Evolutionary conservation across 257 asterid species (phyloP).

Genomic region (Gentiana macrophylla): DNA sequence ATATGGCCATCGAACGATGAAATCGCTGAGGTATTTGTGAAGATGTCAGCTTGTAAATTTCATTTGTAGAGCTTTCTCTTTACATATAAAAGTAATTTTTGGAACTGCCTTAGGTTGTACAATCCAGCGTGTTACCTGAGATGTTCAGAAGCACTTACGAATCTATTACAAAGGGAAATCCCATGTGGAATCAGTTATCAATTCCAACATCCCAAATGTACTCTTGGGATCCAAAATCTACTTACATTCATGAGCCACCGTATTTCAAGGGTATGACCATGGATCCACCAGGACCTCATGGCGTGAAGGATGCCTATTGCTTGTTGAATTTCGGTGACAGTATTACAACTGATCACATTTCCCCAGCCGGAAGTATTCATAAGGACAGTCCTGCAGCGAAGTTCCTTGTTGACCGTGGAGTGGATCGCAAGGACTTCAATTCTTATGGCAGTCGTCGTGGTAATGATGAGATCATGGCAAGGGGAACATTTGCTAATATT

Average conservation of each 20-base stretch:
- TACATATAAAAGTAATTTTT: slow-evolving; percentile 4
- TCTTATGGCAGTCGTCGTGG: slow-evolving; percentile 98
- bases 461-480: slow-evolving; percentile 91
- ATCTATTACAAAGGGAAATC: slow-evolving; percentile 75
- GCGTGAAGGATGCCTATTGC: slow-evolving; percentile 94
- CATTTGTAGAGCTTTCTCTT: slow-evolving; percentile 3
- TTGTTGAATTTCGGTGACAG: slow-evolving; percentile 88
- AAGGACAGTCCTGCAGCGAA: slow-evolving; percentile 96
- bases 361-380: slow-evolving; percentile 93
- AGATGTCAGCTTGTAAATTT: slow-evolving; percentile 7
- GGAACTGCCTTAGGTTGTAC: slow-evolving; percentile 49
- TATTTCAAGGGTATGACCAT: slow-evolving; percentile 86
- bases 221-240: slow-evolving; percentile 79
- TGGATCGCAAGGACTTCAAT: slow-evolving; percentile 77
- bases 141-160: slow-evolving; percentile 91
- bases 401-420: slow-evolving; percentile 64
- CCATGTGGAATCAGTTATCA: slow-evolving; percentile 82
- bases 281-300: slow-evolving; percentile 90
- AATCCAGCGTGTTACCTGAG: slow-evolving; percentile 81
- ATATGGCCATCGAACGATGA: slow-evolving; percentile 94
- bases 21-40: slow-evolving; percentile 61
- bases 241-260: slow-evolving; percentile 96
- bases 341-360: slow-evolving; percentile 91
- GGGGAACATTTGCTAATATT: slow-evolving; percentile 95
- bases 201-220: slow-evolving; percentile 55